Conservation (phyloP, 2,329 filamentous ascomycete species). For the Trichoderma atroviride region DNA sequence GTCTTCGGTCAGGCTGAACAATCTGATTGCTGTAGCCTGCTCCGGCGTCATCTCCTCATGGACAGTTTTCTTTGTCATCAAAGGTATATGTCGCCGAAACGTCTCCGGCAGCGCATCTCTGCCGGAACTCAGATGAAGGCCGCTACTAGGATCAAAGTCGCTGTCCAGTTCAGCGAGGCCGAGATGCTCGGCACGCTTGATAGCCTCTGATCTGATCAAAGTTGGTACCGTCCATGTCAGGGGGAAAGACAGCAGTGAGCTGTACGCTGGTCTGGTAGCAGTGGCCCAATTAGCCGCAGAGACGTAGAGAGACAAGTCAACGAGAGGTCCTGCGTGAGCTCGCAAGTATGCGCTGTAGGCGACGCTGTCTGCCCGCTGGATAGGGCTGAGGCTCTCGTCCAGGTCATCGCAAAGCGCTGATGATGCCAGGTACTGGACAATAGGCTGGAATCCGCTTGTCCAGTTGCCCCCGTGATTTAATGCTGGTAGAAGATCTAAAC, state of each 20-base stretch:
- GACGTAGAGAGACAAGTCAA: constrained; percentile 88
- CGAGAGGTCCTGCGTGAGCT: constrained; percentile 72
- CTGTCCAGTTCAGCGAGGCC: constrained; percentile 70
- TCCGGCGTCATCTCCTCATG: constrained; percentile 67
- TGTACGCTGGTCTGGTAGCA: constrained; percentile 79
- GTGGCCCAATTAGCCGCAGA: constrained; percentile 84
- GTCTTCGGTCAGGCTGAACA: constrained; percentile 71
- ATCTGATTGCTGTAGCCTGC: constrained; percentile 71
- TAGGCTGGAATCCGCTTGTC: constrained; percentile 63
- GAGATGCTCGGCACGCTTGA: constrained; percentile 68
- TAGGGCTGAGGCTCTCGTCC: constrained; percentile 44
- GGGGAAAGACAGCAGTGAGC: constrained; percentile 78
- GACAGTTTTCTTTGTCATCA: constrained; percentile 56
- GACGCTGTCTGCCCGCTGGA: constrained; percentile 50
- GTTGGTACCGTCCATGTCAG: constrained; percentile 85
- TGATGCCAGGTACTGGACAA: constrained; percentile 58
- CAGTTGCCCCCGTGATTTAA: constrained; percentile 56
- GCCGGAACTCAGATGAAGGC: constrained; percentile 42
- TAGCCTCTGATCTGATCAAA: constrained; percentile 69
- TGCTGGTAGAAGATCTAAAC: constrained; percentile 57
- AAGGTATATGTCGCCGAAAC: constrained; percentile 44
- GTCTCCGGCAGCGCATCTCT: constrained; percentile 45
- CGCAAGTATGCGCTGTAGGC: constrained; percentile 71
- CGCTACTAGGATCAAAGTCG: constrained; percentile 50
- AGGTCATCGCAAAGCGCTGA: constrained; percentile 42